Conservation (phyloP, 2,329 filamentous ascomycete species). For the Ceratocystiopsis sp. region DNA sequence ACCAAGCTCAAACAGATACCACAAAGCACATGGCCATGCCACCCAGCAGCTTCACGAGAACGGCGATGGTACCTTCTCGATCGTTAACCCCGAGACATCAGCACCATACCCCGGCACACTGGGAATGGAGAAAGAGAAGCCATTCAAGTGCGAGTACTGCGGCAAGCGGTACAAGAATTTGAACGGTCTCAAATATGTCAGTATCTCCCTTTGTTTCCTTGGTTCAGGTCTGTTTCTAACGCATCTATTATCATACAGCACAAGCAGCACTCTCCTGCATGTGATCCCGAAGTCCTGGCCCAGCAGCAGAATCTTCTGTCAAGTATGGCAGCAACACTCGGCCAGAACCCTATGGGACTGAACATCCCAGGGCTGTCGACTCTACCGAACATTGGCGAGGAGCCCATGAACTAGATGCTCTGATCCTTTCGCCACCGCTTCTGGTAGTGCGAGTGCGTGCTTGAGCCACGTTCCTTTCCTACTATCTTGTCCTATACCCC, state of each 20-base stretch:
- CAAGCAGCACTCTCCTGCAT: constrained; percentile 71
- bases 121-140: constrained; percentile 99
- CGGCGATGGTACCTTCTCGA: constrained; percentile 90
- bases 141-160: constrained; percentile 91
- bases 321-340: constrained; percentile 15
- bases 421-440: no score
- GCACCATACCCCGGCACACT: constrained; percentile 87
- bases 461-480: not conserved
- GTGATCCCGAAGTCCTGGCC: constrained; percentile 60
- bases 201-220: constrained; percentile 16
- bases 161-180: constrained; percentile 98
- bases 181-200: constrained; percentile 87
- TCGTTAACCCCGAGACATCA: constrained; percentile 90
- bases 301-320: constrained; percentile 20
- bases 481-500: not conserved
- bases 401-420: constrained; percentile 15
- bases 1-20: constrained; percentile 30
- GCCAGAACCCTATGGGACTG: constrained; percentile 15
- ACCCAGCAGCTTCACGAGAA: constrained; percentile 96
- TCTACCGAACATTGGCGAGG: constrained; percentile 27
- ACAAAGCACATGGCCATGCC: constrained; percentile 78
- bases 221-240: not conserved
- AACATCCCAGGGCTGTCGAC: constrained; percentile 17
- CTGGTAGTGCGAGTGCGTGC: no score
- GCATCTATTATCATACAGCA: constrained; percentile 28